phyloP scores from a whole-genome alignment of 352 stramenopile genomes.

The Phytophthora multivora region DNA sequence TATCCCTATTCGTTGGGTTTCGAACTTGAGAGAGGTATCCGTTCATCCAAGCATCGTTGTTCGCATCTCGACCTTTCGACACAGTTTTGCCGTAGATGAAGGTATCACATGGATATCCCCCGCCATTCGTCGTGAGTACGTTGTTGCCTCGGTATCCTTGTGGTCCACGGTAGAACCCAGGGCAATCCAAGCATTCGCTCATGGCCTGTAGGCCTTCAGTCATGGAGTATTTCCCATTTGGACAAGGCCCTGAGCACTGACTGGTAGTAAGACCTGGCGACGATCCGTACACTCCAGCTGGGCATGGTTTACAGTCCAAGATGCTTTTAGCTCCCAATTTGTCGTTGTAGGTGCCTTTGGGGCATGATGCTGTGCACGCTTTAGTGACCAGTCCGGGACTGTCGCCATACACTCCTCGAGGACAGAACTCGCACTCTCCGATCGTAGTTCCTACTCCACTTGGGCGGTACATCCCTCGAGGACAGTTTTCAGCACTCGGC shows the following conservation, averaged over 20 bases:
- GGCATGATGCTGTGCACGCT: conserved; percentile 70
- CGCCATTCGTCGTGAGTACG: conserved; percentile 34
- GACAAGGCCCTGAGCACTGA: conserved; percentile 67
- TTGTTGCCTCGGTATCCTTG: conserved; percentile 66
- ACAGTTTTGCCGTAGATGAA: conserved; percentile 59
- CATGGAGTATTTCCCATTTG: conserved; percentile 73
- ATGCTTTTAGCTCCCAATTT: conserved; percentile 59
- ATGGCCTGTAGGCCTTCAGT: conserved; percentile 51
- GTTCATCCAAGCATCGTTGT: conserved; percentile 33
- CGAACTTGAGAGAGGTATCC: conserved; percentile 37
- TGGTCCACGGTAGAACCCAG: conserved; percentile 59
- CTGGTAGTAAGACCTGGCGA: conserved; percentile 54
- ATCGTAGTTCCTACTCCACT: conserved; percentile 47
- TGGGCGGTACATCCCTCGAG: conserved; percentile 69
- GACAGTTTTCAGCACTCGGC: conserved; percentile 47
- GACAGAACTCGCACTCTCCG: conserved; percentile 72
- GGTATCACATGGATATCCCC: conserved; percentile 65
- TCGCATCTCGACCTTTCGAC: conserved; percentile 41
- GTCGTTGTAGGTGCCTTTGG: conserved; percentile 77
- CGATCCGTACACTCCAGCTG: conserved; percentile 64
- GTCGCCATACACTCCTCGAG: conserved; percentile 75
- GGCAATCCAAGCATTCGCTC: conserved; percentile 69
- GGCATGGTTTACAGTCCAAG: conserved; percentile 69
- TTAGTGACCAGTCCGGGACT: conserved; percentile 62
- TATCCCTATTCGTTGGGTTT: conserved; percentile 27